Evolutionary conservation across 352 stramenopile genomes (phyloP).

Genomic region (Globisporangium abappressorium): DNA sequence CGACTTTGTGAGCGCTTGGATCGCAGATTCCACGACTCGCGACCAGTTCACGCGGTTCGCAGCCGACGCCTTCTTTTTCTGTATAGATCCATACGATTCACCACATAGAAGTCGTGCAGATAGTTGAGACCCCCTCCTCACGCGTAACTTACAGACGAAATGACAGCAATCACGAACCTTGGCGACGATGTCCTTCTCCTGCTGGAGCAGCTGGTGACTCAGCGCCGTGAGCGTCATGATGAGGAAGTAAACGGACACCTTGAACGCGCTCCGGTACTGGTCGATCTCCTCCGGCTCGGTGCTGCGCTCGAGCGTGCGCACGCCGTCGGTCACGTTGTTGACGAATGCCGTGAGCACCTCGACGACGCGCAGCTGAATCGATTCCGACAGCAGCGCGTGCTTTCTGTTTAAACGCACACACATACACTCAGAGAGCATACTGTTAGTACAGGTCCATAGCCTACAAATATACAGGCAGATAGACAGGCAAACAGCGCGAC

Average conservation of each 20-base stretch:
- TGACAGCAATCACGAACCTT: conserved; percentile 23
- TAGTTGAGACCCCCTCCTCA: background rate
- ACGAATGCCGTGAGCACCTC: conserved; percentile 62
- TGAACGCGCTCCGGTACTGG: conserved; percentile 55
- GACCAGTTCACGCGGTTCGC: conserved; percentile 58
- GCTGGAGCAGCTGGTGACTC: conserved; percentile 44
- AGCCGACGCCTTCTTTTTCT: conserved; percentile 33
- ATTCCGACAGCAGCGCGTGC: conserved; percentile 42
- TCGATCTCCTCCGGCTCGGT: conserved; percentile 41
- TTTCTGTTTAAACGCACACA: conserved; percentile 25
- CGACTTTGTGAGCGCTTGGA: conserved; percentile 58
- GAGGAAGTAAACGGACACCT: conserved; percentile 70
- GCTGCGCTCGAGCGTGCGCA: conserved; percentile 28
- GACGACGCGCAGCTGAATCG: conserved; percentile 60
- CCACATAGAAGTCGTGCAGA: background rate
- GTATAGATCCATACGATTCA: background rate
- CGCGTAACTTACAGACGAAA: background rate
- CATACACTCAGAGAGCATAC: background rate
- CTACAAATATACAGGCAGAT: background rate
- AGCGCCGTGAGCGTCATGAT: conserved; percentile 54
- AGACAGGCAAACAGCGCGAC: background rate
- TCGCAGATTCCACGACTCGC: conserved; percentile 57
- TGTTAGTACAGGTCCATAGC: background rate
- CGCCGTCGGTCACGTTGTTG: conserved; percentile 52
- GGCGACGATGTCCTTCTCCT: conserved; percentile 62